phyloP scores from a whole-genome alignment of 1,284 basidiomycete genomes.

The Apiotrichum domesticum region DNA sequence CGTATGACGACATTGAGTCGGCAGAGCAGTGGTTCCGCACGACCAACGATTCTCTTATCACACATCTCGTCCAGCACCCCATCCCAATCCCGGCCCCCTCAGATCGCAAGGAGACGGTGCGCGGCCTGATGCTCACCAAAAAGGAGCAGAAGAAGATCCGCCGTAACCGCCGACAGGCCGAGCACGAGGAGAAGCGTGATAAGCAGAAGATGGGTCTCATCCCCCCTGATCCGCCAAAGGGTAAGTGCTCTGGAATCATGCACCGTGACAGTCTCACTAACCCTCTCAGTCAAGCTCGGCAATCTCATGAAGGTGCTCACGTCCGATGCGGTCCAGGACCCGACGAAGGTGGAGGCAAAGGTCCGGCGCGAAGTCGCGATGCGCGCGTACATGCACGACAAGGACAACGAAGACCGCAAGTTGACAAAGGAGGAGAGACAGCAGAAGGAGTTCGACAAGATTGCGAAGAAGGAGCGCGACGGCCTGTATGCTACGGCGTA shows the following conservation, averaged over 20 bases:
- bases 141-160: constrained; percentile 98
- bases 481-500: constrained; percentile 82
- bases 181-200: constrained; percentile 91
- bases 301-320: constrained; percentile 98
- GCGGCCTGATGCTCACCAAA: constrained; percentile 83
- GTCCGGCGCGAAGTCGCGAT: constrained; percentile 89
- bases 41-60: constrained; percentile 68
- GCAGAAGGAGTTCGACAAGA: constrained; percentile 79
- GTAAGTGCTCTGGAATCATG: constrained; percentile 45
- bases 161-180: constrained; percentile 77
- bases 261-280: constrained; percentile 1
- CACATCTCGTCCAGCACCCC: constrained; percentile 90
- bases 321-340: constrained; percentile 88
- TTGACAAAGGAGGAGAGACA: constrained; percentile 81
- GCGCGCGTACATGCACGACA: constrained; percentile 81
- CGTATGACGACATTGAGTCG: constrained; percentile 64
- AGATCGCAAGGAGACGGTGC: constrained; percentile 66
- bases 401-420: constrained; percentile 83
- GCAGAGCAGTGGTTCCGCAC: constrained; percentile 54
- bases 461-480: constrained; percentile 75
- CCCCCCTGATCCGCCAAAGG: constrained; percentile 92
- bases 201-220: constrained; percentile 92
- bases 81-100: constrained; percentile 89
- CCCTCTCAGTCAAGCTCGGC: constrained; percentile 69
- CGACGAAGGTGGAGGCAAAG: constrained; percentile 92